Conservation (phyloP, 129 eudicot genomes). For the Flaveria linearis region DNA sequence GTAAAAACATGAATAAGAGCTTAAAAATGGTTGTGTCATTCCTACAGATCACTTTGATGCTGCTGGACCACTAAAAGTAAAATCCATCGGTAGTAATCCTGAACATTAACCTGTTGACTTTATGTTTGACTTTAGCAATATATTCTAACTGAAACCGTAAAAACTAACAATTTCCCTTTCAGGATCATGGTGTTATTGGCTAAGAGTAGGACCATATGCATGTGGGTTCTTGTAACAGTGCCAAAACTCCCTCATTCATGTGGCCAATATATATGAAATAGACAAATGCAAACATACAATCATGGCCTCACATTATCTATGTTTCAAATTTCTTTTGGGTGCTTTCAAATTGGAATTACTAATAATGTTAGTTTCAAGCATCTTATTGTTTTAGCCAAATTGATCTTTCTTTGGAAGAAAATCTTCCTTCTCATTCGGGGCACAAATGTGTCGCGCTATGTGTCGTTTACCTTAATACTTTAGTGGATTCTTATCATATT, state of each 20-base stretch:
- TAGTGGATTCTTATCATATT: slow-evolving; percentile 18
- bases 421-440: slow-evolving; percentile 56
- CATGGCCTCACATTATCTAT: slow-evolving; percentile 31
- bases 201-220: slow-evolving; percentile 21
- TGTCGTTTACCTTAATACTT: slow-evolving; percentile 37
- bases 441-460: slow-evolving; percentile 34
- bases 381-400: slow-evolving; percentile 22
- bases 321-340: slow-evolving; percentile 26
- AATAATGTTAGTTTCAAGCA: slow-evolving; percentile 25
- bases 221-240: slow-evolving; percentile 23
- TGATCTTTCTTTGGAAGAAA: slow-evolving; percentile 41
- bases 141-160: slow-evolving; percentile 17
- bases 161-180: slow-evolving; percentile 22
- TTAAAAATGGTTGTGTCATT: no score
- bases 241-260: slow-evolving; percentile 32
- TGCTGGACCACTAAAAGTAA: no score
- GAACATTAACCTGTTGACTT: no score
- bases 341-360: slow-evolving; percentile 26
- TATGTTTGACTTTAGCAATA: background rate
- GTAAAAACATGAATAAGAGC: no score
- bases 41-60: no score
- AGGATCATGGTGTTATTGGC: slow-evolving; percentile 32
- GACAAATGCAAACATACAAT: slow-evolving; percentile 33
- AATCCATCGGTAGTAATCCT: no score
- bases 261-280: slow-evolving; percentile 21